Conservation (phyloP, 148 eudicot species). For the Rhododendron griersonianum region DNA sequence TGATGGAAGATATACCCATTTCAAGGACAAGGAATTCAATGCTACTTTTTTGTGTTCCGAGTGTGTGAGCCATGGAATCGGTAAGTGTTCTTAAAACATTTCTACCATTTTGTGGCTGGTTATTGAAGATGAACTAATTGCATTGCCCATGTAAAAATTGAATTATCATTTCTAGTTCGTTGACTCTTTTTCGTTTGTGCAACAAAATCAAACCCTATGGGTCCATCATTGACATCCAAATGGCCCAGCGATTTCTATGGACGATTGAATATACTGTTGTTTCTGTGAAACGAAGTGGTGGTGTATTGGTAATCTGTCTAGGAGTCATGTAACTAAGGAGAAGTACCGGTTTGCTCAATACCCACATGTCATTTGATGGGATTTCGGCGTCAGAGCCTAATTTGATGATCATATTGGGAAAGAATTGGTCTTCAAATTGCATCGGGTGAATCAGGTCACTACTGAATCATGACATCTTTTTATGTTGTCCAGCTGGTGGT, state of each 20-base stretch:
- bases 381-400: background rate
- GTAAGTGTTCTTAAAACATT: conserved; percentile 23
- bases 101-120: background rate
- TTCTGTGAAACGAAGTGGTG: background rate
- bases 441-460: background rate
- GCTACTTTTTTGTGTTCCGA: conserved; percentile 61
- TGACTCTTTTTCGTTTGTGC: background rate
- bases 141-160: background rate
- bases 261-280: background rate
- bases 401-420: background rate
- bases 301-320: background rate
- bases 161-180: background rate
- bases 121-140: background rate
- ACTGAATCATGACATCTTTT: background rate
- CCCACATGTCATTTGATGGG: background rate
- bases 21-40: conserved; percentile 57
- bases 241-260: background rate
- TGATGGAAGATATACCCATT: conserved; percentile 47
- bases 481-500: background rate
- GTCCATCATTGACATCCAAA: background rate
- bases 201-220: background rate
- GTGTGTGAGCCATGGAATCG: conserved; percentile 36
- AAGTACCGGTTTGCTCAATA: background rate
- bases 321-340: background rate
- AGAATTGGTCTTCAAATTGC: background rate